These are phyloP conservation scores for Albifimbria verrucaria DNA, from an alignment of 2,329 filamentous ascomycete species.

Conservation along the genomic window DNA sequence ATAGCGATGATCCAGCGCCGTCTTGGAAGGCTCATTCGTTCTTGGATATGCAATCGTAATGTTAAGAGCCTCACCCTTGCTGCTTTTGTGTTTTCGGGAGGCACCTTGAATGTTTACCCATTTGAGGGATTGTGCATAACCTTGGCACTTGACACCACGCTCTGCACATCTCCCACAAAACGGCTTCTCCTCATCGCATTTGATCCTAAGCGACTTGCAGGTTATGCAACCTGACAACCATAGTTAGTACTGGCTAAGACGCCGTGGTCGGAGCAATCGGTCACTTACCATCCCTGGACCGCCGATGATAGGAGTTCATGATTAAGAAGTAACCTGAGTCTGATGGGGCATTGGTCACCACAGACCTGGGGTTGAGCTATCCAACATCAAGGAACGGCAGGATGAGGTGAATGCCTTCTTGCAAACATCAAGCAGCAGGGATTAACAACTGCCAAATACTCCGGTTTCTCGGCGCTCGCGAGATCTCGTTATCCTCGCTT, in stretches of 20 bases:
- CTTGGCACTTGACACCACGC: slow-evolving; percentile 6
- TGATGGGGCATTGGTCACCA: neutral
- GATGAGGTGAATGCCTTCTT: neutral
- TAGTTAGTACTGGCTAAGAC: neutral
- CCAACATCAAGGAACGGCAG: neutral
- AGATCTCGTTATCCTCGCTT: too few species aligned
- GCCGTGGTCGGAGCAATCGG: neutral
- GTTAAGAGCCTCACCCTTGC: neutral
- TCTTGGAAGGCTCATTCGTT: neutral
- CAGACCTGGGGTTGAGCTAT: neutral
- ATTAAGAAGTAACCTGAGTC: neutral
- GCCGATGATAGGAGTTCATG: neutral
- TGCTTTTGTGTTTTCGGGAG: neutral
- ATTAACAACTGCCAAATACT: too few species aligned
- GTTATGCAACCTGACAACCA: neutral
- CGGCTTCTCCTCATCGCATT: slow-evolving; percentile 3
- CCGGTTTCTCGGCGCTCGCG: too few species aligned
- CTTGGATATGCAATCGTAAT: neutral
- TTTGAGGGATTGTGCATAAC: slow-evolving; percentile 4
- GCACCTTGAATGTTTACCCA: slow-evolving; percentile 2
- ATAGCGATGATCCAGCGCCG: neutral
- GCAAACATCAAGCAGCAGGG: too few species aligned
- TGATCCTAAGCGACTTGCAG: neutral
- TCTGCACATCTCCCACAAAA: slow-evolving; percentile 4
- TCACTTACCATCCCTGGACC: neutral